Evolutionary conservation across 2,329 filamentous ascomycete species (phyloP).

Genomic region (Cladosporium cucumerinum): DNA sequence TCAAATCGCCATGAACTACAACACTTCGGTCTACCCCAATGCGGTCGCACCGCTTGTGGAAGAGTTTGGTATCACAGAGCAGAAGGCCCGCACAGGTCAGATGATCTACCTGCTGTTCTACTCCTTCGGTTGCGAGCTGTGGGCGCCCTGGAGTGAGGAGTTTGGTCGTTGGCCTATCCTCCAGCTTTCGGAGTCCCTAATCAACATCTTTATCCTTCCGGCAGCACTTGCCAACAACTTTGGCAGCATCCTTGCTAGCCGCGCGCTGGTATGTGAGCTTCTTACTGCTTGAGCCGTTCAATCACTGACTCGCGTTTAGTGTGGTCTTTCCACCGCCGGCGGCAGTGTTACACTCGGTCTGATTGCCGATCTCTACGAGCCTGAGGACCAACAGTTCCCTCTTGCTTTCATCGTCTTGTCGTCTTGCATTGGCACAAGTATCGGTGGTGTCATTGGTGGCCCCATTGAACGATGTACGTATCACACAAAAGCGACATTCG

Average conservation of each 20-base stretch:
- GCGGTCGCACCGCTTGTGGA: slow-evolving; percentile 40
- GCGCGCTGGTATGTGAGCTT: slow-evolving; percentile 33
- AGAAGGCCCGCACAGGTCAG: slow-evolving; percentile 42
- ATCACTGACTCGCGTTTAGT: not conserved
- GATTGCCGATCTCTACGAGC: slow-evolving; percentile 59
- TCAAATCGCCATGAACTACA: slow-evolving; percentile 52
- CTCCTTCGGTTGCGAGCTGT: slow-evolving; percentile 45
- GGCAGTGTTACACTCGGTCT: slow-evolving; percentile 61
- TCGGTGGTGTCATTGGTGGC: slow-evolving; percentile 23
- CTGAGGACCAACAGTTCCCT: slow-evolving; percentile 55
- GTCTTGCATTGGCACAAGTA: slow-evolving; percentile 21
- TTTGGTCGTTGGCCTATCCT: slow-evolving; percentile 46
- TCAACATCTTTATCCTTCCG: slow-evolving; percentile 49
- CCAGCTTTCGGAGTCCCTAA: slow-evolving; percentile 46
- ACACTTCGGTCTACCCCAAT: slow-evolving; percentile 49
- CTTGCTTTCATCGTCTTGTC: slow-evolving; percentile 53
- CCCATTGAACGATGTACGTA: slow-evolving; percentile 34
- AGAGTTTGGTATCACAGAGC: slow-evolving; percentile 41
- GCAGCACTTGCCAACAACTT: slow-evolving; percentile 41
- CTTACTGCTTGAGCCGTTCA: not conserved
- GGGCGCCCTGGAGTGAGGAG: slow-evolving; percentile 53
- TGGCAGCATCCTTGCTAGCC: slow-evolving; percentile 40
- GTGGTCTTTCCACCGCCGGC: slow-evolving; percentile 57
- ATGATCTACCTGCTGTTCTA: slow-evolving; percentile 47
- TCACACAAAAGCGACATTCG: not conserved